Percentiles rank a stretch among this genome's conserved stretches.
These are phyloP conservation scores for Lasiosphaeriaceae sp. DNA, from an alignment of 495 filamentous ascomycete genomes.

Conservation along the genomic window DNA sequence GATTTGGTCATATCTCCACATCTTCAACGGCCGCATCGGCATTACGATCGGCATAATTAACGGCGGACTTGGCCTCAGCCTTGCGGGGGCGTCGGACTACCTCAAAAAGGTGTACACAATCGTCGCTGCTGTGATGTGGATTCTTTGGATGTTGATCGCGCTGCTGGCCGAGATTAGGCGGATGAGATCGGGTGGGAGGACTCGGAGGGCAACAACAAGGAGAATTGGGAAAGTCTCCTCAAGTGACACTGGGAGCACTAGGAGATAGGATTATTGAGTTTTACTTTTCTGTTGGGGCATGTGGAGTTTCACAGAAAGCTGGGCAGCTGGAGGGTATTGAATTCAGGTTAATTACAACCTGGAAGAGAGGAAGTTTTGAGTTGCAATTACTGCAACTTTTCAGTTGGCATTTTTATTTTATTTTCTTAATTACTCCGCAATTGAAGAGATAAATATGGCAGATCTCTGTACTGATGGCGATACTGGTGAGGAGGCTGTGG, in stretches of 20 bases:
- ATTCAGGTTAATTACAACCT: too few species aligned
- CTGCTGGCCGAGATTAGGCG: conserved; percentile 17
- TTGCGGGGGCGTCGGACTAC: conserved; percentile 31
- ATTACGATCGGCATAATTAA: conserved; percentile 65
- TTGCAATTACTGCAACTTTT: too few species aligned
- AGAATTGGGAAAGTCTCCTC: background rate
- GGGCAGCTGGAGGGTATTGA: too few species aligned
- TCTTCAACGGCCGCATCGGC: conserved; percentile 57
- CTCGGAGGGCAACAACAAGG: background rate
- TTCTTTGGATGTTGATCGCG: conserved; percentile 28
- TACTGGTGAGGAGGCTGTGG: too few species aligned
- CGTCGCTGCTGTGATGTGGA: conserved; percentile 31
- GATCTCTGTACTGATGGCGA: too few species aligned
- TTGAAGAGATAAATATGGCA: too few species aligned
- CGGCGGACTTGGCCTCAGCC: conserved; percentile 58
- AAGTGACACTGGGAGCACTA: background rate
- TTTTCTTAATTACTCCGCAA: too few species aligned
- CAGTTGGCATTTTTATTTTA: too few species aligned
- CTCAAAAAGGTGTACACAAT: conserved; percentile 31
- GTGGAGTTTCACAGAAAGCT: too few species aligned
- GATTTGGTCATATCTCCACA: conserved; percentile 52
- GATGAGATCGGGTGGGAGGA: background rate
- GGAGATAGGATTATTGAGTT: too few species aligned
- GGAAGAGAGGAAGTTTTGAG: too few species aligned
- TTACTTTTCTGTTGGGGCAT: too few species aligned